phyloP scores from a whole-genome alignment of 2,329 filamentous ascomycete species.

The Hymenoscyphus occultus region DNA sequence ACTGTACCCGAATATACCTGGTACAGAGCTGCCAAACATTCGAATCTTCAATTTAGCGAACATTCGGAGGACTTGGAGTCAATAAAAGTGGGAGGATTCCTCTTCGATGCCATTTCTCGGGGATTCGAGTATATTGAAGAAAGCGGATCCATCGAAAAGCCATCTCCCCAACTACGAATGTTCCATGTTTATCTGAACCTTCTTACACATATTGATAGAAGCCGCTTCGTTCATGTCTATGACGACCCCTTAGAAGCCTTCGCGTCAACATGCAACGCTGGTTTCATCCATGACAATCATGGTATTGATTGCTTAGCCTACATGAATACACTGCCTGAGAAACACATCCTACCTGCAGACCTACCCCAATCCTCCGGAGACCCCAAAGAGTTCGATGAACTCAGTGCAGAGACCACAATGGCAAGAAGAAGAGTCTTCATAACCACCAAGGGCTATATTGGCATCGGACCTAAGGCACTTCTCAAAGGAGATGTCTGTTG shows the following conservation, averaged over 20 bases:
- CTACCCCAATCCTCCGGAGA: not conserved
- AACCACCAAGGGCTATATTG: conserved; percentile 1
- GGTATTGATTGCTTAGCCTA: not conserved
- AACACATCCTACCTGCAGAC: not conserved
- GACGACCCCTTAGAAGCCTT: not conserved
- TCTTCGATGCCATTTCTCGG: not conserved
- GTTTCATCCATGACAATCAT: not conserved
- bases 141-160: not conserved
- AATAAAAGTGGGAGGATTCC: not conserved
- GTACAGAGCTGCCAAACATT: not conserved
- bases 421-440: not conserved
- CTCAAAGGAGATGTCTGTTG: not conserved
- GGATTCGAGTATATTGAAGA: not conserved
- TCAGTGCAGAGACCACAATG: not conserved
- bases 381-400: not conserved
- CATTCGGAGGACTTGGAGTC: not conserved
- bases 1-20: not conserved
- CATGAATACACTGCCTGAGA: not conserved
- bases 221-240: not conserved
- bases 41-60: not conserved
- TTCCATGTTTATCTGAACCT: not conserved
- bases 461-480: not conserved
- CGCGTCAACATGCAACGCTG: not conserved
- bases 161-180: not conserved
- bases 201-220: not conserved